Base-by-base conservation (phyloP, 192 early-diverging fungal genomes). In the Backusella psychrophila region DNA sequence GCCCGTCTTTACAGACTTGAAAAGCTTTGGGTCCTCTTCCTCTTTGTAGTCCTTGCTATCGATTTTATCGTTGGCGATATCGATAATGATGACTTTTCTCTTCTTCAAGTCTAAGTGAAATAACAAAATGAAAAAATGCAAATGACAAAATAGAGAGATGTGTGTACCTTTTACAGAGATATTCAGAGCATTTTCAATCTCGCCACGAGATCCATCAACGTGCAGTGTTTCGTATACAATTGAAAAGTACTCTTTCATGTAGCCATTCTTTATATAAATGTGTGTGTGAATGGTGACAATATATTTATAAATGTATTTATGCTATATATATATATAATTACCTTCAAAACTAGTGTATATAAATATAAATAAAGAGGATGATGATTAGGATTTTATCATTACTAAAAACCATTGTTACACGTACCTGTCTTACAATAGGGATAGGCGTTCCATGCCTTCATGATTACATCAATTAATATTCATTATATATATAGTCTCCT, bases 161-260 rank as follows among this genome's bases (percentile, higher is more conserved):
- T 4, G 26, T 33, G 23, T 49, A 71, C 70, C 77, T 71, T 71
- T 77, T 41, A 49, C 69, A 46, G 82, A 73, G 23, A 81, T 78
- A 36, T 81, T 84, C 15, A 81, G 39, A n/a, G 83, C 93, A 75
- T 93, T 94, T 52, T 90, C 89, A 29, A 90, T 81, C 36, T 91
- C 85, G 31, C 90, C 93, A 73, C 92, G 90, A 79, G 91, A 91
- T 8, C 80, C 78, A 59, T 89, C 84, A 52, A 93, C 84, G 59
- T 94, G 92, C 77, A 93, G 83, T 0, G 92, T 90, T 76, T 94
- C 93, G 21, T 90, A 91, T 9, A 92, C 85, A 75, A 94, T 86
- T 42, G 89, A 89, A 82, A 94, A 93, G 46, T 82, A 85, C 0
- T 90, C 86, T 68, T 90, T 88, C 90, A 94, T 92, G 67, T 86